Percentiles rank a stretch among this genome's conserved stretches.
phyloP scores from a whole-genome alignment of 768 basidiomycete genomes.

The Calocybe gangraenosa region DNA sequence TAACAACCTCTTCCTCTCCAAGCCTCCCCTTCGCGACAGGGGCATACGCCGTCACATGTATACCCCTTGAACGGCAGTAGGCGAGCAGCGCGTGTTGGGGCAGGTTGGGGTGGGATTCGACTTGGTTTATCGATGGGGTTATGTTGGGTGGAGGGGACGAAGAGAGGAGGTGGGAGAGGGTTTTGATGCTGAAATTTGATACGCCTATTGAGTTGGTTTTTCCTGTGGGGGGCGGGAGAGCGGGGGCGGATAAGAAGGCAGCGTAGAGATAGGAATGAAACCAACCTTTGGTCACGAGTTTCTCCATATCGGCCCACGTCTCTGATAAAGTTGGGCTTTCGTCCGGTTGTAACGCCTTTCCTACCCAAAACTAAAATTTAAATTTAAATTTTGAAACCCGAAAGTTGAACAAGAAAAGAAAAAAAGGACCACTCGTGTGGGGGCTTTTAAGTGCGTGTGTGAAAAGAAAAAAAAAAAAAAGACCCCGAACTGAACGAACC shows the following conservation, averaged over 20 bases:
- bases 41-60: slow-evolving; percentile 43
- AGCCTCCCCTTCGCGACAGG: slow-evolving; percentile 32
- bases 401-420: too few relatives aligned
- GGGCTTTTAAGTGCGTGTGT: too few relatives aligned
- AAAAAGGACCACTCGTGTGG: not conserved
- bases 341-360: slow-evolving; percentile 16
- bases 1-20: slow-evolving; percentile 21
- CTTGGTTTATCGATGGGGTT: slow-evolving; percentile 35
- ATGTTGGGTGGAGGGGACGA: slow-evolving; percentile 25
- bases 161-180: slow-evolving; percentile 29
- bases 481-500: not conserved
- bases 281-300: slow-evolving; percentile 29
- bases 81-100: slow-evolving; percentile 37
- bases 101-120: slow-evolving; percentile 43
- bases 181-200: slow-evolving; percentile 46
- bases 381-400: too few relatives aligned
- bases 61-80: slow-evolving; percentile 39
- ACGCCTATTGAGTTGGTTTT: slow-evolving; percentile 41
- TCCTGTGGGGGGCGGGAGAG: too few relatives aligned
- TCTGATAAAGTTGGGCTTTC: slow-evolving; percentile 29
- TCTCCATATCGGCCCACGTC: slow-evolving; percentile 38
- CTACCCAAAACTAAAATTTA: not conserved
- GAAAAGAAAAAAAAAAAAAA: too few relatives aligned
- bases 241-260: not conserved
- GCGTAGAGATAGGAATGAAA: not conserved